Evolutionary conservation across 805 yeast genomes (phyloP), one percentile per base, ranked within the genome.

Genomic region (Candida mattraensis): DNA sequence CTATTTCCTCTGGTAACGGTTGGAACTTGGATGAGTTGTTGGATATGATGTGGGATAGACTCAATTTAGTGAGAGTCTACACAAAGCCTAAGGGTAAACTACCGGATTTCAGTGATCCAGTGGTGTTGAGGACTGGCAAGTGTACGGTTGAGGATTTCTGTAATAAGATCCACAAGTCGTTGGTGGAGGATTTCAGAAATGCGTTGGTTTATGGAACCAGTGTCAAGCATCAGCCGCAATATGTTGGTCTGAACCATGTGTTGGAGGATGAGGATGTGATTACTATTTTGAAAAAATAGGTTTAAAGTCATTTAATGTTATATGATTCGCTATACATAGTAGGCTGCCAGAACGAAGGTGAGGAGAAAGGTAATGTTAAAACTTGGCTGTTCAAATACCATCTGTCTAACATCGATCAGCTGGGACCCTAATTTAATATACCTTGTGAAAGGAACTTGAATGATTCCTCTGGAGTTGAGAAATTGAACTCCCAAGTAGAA

Each of bases 191-290:
- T 55, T 93, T 93, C 65, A 84, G 87, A 64, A 83, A 78, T 51
- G 99, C 99, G 1, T 75, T 87, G 43, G 99, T 93, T 1, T 93
- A 72, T 57, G 99, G 99, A 23, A 76, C 84, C 19, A 84, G 95
- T 59, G 98, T 91, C 35, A 93, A 93, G 69, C 99, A 93, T 62
- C 97, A 91, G 64, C 98, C 98, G 11, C 99, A 93, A 67, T 79
- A 82, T 49, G 98, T 91, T 30, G 99, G 99, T 18, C 70, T 93
- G 49, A 63, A 74, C 30, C 99, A 93, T 66, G 70, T 62, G 9
- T 69, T 93, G 51, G 84, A 82, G 64, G 99, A 93, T 64, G 99
- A 93, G 65, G 99, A 93, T 64, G 99, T 93, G 20, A 95, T 93
- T 33, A 91, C 99, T 13, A 87, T 89, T 51, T 74, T 89, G 66